Evolutionary conservation across 2,329 filamentous ascomycete genomes (phyloP), one percentile per base, ranked within the genome.

Genomic region (Aspergillus awamori): DNA sequence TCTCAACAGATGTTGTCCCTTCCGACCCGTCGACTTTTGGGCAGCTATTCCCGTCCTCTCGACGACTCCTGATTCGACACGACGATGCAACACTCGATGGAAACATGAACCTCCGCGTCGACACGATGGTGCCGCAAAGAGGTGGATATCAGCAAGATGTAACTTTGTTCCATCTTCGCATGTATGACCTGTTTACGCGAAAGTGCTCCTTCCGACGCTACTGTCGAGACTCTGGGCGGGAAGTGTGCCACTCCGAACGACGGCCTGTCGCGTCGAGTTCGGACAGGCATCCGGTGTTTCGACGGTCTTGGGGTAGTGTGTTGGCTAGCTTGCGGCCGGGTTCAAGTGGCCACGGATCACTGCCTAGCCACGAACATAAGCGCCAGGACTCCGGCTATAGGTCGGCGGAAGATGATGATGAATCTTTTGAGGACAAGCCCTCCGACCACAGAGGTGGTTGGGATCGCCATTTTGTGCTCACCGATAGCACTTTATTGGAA

Each of bases 101-200:
- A 38, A 97, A 97, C 81, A 96, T 97, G 92, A 98, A 98, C 74
- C 83, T 99, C 60, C 89, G 93, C 33, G 84, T 98, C 61, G 93
- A 97, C 74, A 94, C 92, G 5, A 82, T 90, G 64, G 85, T 91
- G 49, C 78, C 80, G 26, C 79, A 81, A 26, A 83, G 84, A 26
- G 84, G 85, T 43, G 82, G 83, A 45, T 78, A 79, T 56, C 85
- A 85, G 65, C 85, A 87, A 64, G 87, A 87, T 68, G 86, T 90
- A 69, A 91, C 88, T 5, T 87, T 99, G 52, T 98, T 97, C 78
- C 94, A 99, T 76, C 82, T 98, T 62, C 90, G 93, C 70, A 97
- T 99, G 92, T 89, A 97, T 74, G 92, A 98, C 76, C 81, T 98
- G 58, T 88, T 87, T 71, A 88, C 87, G 68, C 87, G 95, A 53